Evolutionary conservation across 129 eudicot genomes (phyloP), one percentile per base, ranked within the genome.

Genomic region (Tagetes patula): DNA sequence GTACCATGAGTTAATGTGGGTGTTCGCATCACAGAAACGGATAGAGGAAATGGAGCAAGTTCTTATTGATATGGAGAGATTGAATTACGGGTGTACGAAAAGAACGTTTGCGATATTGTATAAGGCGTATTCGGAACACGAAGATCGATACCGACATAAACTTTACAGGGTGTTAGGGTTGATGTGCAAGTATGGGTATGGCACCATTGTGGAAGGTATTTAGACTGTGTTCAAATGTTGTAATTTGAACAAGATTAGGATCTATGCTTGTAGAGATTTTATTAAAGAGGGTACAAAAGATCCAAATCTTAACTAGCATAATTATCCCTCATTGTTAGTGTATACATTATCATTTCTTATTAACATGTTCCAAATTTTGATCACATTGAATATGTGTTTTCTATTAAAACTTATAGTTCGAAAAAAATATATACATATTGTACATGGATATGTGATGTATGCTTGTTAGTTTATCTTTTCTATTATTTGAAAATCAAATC

Each of bases 11-110:
- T 70, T 81, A 70, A 75, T 94, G 97, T 77, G 82, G 73, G 73
- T 88, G 97, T 86, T 90, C 40, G 67, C 87, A 2, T 41, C 83
- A 14, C 79, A 90, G 12, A 83, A 73, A 40, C 96, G 97, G 30
- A 61, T 94, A 56, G 73, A 71, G 46, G 99, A 94, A 70, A 94
- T 94, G 99, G 99, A 94, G 77, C 80, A 70, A 46, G 97, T 90
- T 56, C 87, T 94, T 52, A 71, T 65, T 64, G 97, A 90, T 72
- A 94, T 94, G 99, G 83, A 80, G 75, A 84, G 59, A 14, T 60
- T 75, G 13, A 90, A 86, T 61, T 65, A 82, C 48, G 65, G 58
- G 43, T 73, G 69, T 58, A 64, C 91, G 0, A 83, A 81, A 82
- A 82, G 78, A 79, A 88, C 99, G 3, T 79, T 79, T 53, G 32